Base-by-base conservation (phyloP, 768 basidiomycete species). In the Boletus rubescentipes region DNA sequence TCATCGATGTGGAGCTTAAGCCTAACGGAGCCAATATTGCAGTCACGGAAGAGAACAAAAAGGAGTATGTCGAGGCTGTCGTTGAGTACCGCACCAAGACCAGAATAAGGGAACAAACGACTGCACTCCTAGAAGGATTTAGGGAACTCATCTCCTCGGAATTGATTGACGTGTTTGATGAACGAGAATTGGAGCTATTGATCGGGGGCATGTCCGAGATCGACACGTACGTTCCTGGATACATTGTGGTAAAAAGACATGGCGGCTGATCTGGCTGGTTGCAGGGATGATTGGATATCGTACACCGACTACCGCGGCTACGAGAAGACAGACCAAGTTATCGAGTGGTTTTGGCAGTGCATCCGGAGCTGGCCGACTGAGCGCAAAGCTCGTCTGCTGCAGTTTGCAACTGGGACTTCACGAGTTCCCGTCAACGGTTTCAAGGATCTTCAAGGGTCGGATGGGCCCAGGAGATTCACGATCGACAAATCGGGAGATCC, bases 291-390 rank as follows among this genome's bases (percentile, higher is more conserved):
- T 64, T 94, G 93, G 93, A 89, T 86, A 61, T 92, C 93, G 65
- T 92, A 91, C 72, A 96, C 93, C 18, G 93, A 95, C 66, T 95
- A 95, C 67, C 86, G 91, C 48, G 87, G 89, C 5, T 92, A 91
- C 65, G 85, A 88, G 64, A 89, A 89, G 75, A 87, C 84, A 4
- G 91, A 92, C 65, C 85, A 90, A 66, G 87, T 91, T 55, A 91
- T 95, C 58, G 88, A 91, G 64, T 95, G 93, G 93, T 96, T 96
- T 79, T 95, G 93, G 93, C 85, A 93, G 69, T 90, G 87, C 63
- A 82, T 96, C 50, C 85, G 89, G 35, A 85, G 86, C 32, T 96
- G 93, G 93, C 89, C 93, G 9, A 79, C 89, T 0, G 93, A 96
- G 68, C 82, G 89, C 59, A 94, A 94, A 69, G 87, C 88, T 37